Percentiles rank a stretch among this genome's conserved stretches.
Conservation (phyloP, 1,284 basidiomycete species). For the Heterobasidion annosum region DNA sequence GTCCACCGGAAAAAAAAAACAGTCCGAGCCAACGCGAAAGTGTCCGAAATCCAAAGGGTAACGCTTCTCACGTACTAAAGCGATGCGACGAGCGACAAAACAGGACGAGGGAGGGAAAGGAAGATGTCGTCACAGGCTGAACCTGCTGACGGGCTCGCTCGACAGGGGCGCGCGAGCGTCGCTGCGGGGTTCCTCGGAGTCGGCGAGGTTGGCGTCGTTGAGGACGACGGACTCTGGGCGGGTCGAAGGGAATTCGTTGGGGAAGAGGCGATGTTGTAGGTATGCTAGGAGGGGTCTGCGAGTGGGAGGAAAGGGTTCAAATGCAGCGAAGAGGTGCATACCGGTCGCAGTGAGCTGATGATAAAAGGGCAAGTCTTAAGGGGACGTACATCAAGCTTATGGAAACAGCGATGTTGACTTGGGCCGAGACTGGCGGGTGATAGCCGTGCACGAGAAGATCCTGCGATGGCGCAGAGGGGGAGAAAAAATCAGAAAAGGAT, state of each 20-base stretch:
- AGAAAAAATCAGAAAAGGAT: not conserved
- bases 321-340: not conserved
- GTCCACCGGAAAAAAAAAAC: too few species aligned
- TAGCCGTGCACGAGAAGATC: slow-evolving; percentile 12
- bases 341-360: too few species aligned
- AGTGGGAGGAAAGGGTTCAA: not conserved
- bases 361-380: not conserved
- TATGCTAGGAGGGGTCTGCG: slow-evolving; percentile 19
- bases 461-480: not conserved
- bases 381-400: slow-evolving; percentile 14
- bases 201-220: not conserved
- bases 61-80: too few species aligned
- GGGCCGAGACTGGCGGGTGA: slow-evolving; percentile 12
- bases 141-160: not conserved
- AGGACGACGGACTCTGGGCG: not conserved
- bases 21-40: too few species aligned
- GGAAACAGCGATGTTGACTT: slow-evolving; percentile 16
- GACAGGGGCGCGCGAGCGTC: not conserved
- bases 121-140: not conserved
- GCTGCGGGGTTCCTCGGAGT: not conserved
- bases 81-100: too few species aligned
- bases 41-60: too few species aligned
- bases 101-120: too few species aligned
- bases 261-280: slow-evolving; percentile 21
- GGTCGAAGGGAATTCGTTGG: slow-evolving; percentile 14